phyloP scores from a whole-genome alignment of 495 filamentous ascomycete species.

The Podospora australis region DNA sequence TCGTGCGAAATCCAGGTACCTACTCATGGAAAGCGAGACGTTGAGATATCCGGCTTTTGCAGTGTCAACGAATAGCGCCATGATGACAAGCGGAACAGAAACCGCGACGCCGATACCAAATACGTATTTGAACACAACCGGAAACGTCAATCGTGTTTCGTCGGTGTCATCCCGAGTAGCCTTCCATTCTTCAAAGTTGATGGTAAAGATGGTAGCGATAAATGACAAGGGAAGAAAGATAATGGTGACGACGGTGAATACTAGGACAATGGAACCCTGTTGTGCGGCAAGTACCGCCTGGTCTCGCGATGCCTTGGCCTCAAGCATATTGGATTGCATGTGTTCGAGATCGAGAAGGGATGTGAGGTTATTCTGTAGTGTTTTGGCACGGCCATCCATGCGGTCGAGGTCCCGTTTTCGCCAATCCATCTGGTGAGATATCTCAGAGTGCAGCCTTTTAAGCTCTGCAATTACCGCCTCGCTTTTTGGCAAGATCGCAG shows the following conservation, averaged over 20 bases:
- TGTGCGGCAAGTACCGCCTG: conserved; percentile 1
- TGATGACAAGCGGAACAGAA: conserved; percentile 4
- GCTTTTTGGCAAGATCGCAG: no score
- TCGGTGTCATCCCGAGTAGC: neutral
- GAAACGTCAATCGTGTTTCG: neutral
- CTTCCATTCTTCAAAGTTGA: conserved; percentile 3
- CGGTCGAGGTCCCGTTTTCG: neutral
- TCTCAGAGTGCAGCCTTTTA: neutral
- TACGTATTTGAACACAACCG: conserved; percentile 1
- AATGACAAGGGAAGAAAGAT: conserved; percentile 31
- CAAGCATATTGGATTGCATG: conserved; percentile 15
- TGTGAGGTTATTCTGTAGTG: neutral
- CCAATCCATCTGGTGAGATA: neutral
- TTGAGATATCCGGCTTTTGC: no score
- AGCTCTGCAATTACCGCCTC: neutral
- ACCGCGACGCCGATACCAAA: conserved; percentile 7
- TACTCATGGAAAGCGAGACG: no score
- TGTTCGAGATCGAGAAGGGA: conserved; percentile 12
- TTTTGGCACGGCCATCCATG: neutral
- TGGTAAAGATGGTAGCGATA: conserved; percentile 23
- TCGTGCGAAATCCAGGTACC: no score
- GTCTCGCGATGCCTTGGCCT: conserved; percentile 10
- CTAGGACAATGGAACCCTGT: conserved; percentile 22
- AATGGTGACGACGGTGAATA: conserved; percentile 32
- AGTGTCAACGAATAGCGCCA: conserved; percentile 6